phyloP scores from a whole-genome alignment of 2,329 filamentous ascomycete species.

The Talaromyces amestolkiae region DNA sequence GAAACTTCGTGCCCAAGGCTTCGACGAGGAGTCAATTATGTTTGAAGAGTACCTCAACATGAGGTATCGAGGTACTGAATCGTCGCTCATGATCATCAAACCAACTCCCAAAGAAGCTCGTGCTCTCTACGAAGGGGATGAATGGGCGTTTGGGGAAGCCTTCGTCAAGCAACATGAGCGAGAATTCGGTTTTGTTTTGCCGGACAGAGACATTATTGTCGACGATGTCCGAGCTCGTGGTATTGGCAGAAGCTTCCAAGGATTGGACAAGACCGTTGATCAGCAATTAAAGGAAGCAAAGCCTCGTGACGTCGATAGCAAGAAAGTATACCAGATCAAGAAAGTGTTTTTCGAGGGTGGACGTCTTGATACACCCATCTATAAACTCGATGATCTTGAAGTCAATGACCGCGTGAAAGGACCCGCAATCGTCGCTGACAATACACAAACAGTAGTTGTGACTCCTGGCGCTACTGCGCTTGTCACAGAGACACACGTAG shows the following conservation, averaged over 20 bases:
- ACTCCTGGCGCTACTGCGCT: conserved; percentile 70
- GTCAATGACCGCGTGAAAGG: conserved; percentile 72
- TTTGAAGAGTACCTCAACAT: conserved; percentile 95
- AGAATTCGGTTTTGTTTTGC: conserved; percentile 87
- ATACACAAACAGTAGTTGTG: conserved; percentile 76
- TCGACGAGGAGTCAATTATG: conserved; percentile 68
- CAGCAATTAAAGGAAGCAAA: conserved; percentile 72
- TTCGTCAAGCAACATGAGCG: conserved; percentile 86
- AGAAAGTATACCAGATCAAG: conserved; percentile 64
- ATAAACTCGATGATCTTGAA: conserved; percentile 71
- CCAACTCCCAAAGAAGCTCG: conserved; percentile 63
- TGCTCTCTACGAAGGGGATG: conserved; percentile 60
- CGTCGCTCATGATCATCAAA: conserved; percentile 83
- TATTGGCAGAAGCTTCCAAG: conserved; percentile 83
- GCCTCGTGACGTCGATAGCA: conserved; percentile 55
- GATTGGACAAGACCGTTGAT: conserved; percentile 77
- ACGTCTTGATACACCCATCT: conserved; percentile 73
- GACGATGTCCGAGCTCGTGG: conserved; percentile 86
- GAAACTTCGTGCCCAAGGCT: conserved; percentile 73
- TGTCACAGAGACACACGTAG: conserved; percentile 76
- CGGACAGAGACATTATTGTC: conserved; percentile 81
- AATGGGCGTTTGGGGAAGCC: conserved; percentile 79
- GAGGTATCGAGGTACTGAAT: conserved; percentile 86
- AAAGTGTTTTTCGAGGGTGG: conserved; percentile 84
- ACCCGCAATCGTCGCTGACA: conserved; percentile 76